Evolutionary conservation across 1,284 basidiomycete species (phyloP).

Genomic region (Cryptococcus sp.): DNA sequence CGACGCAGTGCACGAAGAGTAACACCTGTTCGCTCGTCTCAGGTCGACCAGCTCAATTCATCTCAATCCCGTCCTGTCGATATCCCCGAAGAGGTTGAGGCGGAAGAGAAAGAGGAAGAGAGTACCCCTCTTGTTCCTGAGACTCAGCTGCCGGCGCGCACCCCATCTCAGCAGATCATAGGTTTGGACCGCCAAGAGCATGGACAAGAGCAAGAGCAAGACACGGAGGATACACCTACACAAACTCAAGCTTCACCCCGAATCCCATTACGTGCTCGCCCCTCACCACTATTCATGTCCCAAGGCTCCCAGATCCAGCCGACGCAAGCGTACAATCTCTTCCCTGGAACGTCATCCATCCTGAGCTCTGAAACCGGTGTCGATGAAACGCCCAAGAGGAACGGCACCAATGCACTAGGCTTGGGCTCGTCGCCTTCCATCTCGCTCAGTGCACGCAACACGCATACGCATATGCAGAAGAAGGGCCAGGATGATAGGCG

Average conservation of each 20-base stretch:
- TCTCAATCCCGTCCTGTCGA: slow-evolving; percentile 8
- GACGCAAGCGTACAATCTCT: slow-evolving; percentile 34
- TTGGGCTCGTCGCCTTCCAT: slow-evolving; percentile 2
- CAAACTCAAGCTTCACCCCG: slow-evolving; percentile 17
- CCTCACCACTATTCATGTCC: slow-evolving; percentile 34
- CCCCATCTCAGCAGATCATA: background rate
- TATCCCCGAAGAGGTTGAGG: slow-evolving; percentile 13
- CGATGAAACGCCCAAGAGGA: slow-evolving; percentile 6
- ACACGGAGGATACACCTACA: background rate
- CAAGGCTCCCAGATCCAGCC: slow-evolving; percentile 29
- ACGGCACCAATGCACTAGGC: background rate
- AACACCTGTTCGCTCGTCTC: slow-evolving; percentile 11
- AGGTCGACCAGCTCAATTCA: slow-evolving; percentile 19
- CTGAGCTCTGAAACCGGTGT: slow-evolving; percentile 23
- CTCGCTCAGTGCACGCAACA: background rate
- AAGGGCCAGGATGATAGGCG: slow-evolving; percentile 1
- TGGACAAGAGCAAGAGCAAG: background rate
- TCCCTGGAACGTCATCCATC: slow-evolving; percentile 17
- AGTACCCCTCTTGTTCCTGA: background rate
- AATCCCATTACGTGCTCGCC: background rate
- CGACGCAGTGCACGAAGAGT: slow-evolving; percentile 5
- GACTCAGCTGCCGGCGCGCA: background rate
- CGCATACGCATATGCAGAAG: background rate
- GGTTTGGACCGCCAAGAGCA: background rate
- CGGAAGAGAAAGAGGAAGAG: slow-evolving; percentile 2